Evolutionary conservation across 2,329 filamentous ascomycete species (phyloP).

Genomic region (Scolecobasidium constrictum): DNA sequence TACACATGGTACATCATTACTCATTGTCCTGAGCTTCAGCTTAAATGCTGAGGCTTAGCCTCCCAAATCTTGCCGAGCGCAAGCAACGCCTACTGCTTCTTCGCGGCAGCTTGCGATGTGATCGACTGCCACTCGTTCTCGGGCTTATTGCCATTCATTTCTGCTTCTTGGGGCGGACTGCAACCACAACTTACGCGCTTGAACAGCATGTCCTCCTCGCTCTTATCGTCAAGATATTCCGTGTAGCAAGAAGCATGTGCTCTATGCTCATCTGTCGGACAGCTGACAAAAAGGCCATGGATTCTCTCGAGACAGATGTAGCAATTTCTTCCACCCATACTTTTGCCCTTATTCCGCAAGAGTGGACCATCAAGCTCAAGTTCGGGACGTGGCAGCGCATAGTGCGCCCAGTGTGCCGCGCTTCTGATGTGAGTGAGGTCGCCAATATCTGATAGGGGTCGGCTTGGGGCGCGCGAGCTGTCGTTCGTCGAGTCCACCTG

Average conservation of each 20-base stretch:
- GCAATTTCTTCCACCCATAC: not conserved
- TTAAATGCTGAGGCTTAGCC: too few relatives aligned
- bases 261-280: not conserved
- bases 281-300: constrained; percentile 4
- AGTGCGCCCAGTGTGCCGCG: not conserved
- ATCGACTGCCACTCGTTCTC: too few relatives aligned
- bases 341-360: not conserved
- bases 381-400: not conserved
- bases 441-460: not conserved
- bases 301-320: constrained; percentile 6
- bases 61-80: too few relatives aligned
- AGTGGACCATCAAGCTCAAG: not conserved
- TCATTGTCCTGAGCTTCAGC: too few relatives aligned
- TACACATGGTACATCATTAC: too few relatives aligned
- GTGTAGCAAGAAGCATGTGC: not conserved
- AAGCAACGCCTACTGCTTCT: too few relatives aligned
- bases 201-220: not conserved
- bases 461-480: not conserved
- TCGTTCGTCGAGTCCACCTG: too few relatives aligned
- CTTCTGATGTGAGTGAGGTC: not conserved
- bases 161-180: too few relatives aligned
- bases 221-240: not conserved
- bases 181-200: not conserved
- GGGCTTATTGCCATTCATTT: too few relatives aligned
- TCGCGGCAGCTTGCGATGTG: too few relatives aligned